Evolutionary conservation across 2,329 filamentous ascomycete species (phyloP), one percentile per base, ranked within the genome.

Genomic region (Pseudophaeomoniella oleicola): DNA sequence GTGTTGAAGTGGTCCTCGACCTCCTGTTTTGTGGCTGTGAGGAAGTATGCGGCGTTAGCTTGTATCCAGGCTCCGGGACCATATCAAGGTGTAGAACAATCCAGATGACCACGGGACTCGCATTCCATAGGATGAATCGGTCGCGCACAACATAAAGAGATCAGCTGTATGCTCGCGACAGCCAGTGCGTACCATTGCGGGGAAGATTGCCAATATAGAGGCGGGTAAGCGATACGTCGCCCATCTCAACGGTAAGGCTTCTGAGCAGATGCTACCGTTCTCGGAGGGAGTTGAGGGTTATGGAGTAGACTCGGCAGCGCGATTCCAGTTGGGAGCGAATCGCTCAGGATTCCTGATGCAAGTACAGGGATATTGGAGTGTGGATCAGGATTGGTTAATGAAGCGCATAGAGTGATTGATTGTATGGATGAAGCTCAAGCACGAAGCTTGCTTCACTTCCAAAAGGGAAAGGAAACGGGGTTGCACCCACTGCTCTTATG

Each of bases 141-240:
- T 29, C 22, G 22, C 22, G 31, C 35, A 42, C 45, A 44, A 42
- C 43, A 41, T 27, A 30, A 39, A 37, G 36, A 36, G 30, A 32
- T 37, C 30, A 27, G 6, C 30, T 18, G 18, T 19, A 31, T 40
- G 17, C 39, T 38, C 36, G 32, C 30, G 42, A 44, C 16, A 45
- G 46, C 45, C 48, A 42, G 38, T 54, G 56, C 80, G 67, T 77
- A 94, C 87, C 86, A 71, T 83, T 85, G 63, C 86, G 84, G 63
- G 90, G 88, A 60, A 98, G 80, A 67, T 96, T 96, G 64, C 88
- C 88, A 67, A 96, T 70, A 69, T 96, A 98, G 50, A 96, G 82
- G 67, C 90, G 78, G 56, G 88, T 96, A 49, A 82, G 81, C 45
- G 86, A 94, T 49, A 94, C 88, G 67, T 94, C 85, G 54, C 76